Conservation (phyloP, 129 eudicot species). For the Flaveria ramosissima region DNA sequence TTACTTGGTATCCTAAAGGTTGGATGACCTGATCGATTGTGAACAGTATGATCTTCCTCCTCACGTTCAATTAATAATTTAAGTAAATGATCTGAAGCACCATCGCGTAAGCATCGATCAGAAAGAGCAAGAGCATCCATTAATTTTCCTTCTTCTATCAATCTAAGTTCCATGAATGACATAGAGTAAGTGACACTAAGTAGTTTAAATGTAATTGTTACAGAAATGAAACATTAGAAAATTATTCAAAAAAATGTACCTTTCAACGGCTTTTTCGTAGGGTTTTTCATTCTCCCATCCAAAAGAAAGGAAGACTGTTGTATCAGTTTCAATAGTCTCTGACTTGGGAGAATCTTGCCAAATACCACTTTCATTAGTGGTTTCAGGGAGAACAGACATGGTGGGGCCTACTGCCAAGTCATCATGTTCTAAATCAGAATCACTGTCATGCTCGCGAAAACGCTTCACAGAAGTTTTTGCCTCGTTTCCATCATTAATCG, state of each 20-base stretch:
- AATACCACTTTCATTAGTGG: slow-evolving; percentile 50
- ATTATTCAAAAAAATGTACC: slow-evolving; percentile 36
- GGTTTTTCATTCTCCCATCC: slow-evolving; percentile 99
- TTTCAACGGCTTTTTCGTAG: slow-evolving; percentile 85
- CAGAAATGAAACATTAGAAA: neutral
- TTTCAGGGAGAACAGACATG: slow-evolving; percentile 44
- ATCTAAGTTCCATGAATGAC: slow-evolving; percentile 42
- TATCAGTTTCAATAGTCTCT: slow-evolving; percentile 53
- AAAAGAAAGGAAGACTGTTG: slow-evolving; percentile 77
- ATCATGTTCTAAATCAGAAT: slow-evolving; percentile 86
- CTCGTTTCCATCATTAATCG: slow-evolving; percentile 41
- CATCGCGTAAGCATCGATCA: slow-evolving; percentile 88
- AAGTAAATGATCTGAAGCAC: slow-evolving; percentile 90
- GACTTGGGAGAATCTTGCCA: slow-evolving; percentile 59
- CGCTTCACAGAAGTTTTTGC: slow-evolving; percentile 67
- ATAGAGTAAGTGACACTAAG: slow-evolving; percentile 23
- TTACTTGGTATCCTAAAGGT: slow-evolving; percentile 58
- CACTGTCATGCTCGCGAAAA: slow-evolving; percentile 80
- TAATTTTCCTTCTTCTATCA: slow-evolving; percentile 87
- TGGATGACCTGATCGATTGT: slow-evolving; percentile 44
- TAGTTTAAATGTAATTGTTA: neutral
- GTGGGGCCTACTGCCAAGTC: slow-evolving; percentile 53
- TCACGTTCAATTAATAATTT: slow-evolving; percentile 73
- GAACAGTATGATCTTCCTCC: slow-evolving; percentile 51
- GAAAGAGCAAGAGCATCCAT: slow-evolving; percentile 99